Conservation (phyloP, 2,329 filamentous ascomycete species). For the Diaporthe destruens region DNA sequence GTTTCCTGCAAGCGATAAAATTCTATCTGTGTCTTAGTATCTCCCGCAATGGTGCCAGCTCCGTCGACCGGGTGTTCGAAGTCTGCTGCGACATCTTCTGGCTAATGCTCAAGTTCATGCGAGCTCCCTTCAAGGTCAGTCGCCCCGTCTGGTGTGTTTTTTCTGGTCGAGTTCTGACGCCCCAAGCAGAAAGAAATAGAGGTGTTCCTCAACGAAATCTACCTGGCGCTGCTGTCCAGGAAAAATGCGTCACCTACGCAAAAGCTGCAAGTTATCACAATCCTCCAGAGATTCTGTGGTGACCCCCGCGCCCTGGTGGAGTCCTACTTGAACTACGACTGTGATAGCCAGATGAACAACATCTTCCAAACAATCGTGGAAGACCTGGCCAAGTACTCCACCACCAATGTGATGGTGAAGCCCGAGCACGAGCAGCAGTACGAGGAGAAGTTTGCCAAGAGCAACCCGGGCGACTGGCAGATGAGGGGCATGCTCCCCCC, state of each 20-base stretch:
- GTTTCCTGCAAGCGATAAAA: slow-evolving; percentile 93
- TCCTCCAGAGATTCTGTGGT: slow-evolving; percentile 85
- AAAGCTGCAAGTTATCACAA: slow-evolving; percentile 90
- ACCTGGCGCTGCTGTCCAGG: slow-evolving; percentile 90
- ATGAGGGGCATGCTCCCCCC: slow-evolving; percentile 87
- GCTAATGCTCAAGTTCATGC: slow-evolving; percentile 94
- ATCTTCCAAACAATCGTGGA: slow-evolving; percentile 97
- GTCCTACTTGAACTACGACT: slow-evolving; percentile 98
- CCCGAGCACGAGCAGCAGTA: slow-evolving; percentile 86
- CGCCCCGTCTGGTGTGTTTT: not conserved
- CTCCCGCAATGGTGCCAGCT: slow-evolving; percentile 94
- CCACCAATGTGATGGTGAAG: slow-evolving; percentile 80
- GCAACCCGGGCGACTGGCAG: slow-evolving; percentile 82
- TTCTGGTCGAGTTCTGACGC: slow-evolving; percentile 5
- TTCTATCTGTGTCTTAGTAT: slow-evolving; percentile 96
- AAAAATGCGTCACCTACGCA: slow-evolving; percentile 88
- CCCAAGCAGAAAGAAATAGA: slow-evolving; percentile 88
- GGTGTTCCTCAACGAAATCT: slow-evolving; percentile 97
- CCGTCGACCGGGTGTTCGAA: slow-evolving; percentile 91
- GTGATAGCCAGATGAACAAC: slow-evolving; percentile 94
- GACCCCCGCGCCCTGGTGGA: slow-evolving; percentile 93
- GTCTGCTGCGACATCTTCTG: slow-evolving; percentile 98
- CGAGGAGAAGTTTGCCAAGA: slow-evolving; percentile 79
- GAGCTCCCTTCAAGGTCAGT: slow-evolving; percentile 89
- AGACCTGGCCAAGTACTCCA: slow-evolving; percentile 89